Evolutionary conservation across 2,329 filamentous ascomycete species (phyloP).

Genomic region (Pestalotiopsis sp.): DNA sequence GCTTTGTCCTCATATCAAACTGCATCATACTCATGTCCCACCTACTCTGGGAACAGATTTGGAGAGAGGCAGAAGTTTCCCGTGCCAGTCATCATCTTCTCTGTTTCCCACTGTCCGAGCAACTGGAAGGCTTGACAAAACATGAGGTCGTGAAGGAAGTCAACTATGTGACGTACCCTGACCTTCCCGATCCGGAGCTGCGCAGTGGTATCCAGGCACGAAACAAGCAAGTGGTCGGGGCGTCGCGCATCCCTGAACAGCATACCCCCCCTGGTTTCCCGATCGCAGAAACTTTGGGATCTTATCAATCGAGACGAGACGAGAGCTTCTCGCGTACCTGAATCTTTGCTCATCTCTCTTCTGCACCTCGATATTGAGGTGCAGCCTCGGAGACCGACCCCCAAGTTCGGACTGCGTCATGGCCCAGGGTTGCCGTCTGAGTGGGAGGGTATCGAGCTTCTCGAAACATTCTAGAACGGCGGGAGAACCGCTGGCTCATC

Average conservation of each 20-base stretch:
- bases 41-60: too few species aligned
- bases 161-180: neutral
- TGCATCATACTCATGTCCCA: too few species aligned
- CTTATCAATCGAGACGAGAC: neutral
- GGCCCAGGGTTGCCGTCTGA: neutral
- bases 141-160: neutral
- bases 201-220: neutral
- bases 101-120: neutral
- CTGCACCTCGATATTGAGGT: neutral
- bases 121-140: neutral
- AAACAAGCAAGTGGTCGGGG: conserved; percentile 4
- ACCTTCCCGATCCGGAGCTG: neutral
- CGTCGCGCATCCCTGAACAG: neutral
- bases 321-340: neutral
- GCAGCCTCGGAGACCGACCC: neutral
- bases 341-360: neutral
- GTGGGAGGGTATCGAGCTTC: neutral
- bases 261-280: neutral
- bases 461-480: conserved; percentile 8
- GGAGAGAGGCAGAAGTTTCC: neutral
- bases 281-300: neutral
- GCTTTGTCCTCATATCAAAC: too few species aligned
- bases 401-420: neutral
- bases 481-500: neutral
- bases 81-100: neutral